These are phyloP conservation scores for Perilla frutescens DNA, from an alignment of 257 asterid genomes.

Conservation along the genomic window DNA sequence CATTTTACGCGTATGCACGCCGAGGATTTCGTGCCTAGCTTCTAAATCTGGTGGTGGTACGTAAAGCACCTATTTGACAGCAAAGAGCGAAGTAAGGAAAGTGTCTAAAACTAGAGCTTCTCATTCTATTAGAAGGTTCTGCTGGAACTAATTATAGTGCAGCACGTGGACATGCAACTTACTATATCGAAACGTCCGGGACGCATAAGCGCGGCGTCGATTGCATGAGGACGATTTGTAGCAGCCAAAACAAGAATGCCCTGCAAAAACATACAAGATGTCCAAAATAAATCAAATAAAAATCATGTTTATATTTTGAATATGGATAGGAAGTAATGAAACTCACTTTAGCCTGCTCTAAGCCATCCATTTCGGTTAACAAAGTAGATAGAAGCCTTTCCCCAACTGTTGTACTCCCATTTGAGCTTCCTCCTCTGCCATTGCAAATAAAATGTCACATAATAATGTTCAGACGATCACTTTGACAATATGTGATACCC, in stretches of 20 bases:
- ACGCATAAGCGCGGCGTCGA: slow-evolving; percentile 92
- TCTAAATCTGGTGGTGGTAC: slow-evolving; percentile 94
- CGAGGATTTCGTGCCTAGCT: slow-evolving; percentile 76
- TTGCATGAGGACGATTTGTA: slow-evolving; percentile 89
- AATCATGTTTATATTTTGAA: slow-evolving; percentile 6
- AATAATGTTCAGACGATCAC: no score
- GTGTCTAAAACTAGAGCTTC: not conserved
- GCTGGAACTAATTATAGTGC: not conserved
- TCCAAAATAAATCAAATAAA: not conserved
- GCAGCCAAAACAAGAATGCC: slow-evolving; percentile 99
- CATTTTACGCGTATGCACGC: slow-evolving; percentile 81
- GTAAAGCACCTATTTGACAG: slow-evolving; percentile 67
- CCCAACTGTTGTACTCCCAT: slow-evolving; percentile 77
- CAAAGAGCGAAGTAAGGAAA: not conserved
- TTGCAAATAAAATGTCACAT: slow-evolving; percentile 13
- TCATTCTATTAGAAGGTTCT: not conserved
- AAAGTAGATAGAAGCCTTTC: slow-evolving; percentile 90
- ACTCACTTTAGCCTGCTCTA: slow-evolving; percentile 89
- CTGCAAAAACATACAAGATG: slow-evolving; percentile 44
- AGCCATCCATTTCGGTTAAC: slow-evolving; percentile 97
- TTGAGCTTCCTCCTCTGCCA: slow-evolving; percentile 81
- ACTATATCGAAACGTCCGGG: slow-evolving; percentile 97
- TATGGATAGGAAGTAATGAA: slow-evolving; percentile 13
- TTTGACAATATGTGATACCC: no score
- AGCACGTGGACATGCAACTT: slow-evolving; percentile 39